These are phyloP conservation scores for Sporothrix mexicana DNA, from an alignment of 2,329 filamentous ascomycete genomes.

Conservation along the genomic window DNA sequence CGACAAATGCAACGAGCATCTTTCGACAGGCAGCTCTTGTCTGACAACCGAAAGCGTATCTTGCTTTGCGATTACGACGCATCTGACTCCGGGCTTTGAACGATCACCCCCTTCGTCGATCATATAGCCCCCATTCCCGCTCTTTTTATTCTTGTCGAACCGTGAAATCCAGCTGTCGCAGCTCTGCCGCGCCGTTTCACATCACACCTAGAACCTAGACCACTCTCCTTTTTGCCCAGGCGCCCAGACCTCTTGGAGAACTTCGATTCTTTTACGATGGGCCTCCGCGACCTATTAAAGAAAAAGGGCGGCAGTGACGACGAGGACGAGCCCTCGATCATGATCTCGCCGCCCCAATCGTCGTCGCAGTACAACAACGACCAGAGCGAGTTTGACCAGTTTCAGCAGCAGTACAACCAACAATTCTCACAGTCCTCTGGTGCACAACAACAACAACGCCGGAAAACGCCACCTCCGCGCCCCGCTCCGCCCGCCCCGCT, in stretches of 20 bases:
- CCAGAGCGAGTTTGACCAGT: slow-evolving; percentile 7
- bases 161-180: slow-evolving; percentile 6
- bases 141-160: not conserved
- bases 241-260: not conserved
- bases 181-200: slow-evolving; percentile 24
- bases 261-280: slow-evolving; percentile 30
- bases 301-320: slow-evolving; percentile 34
- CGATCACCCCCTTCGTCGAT: slow-evolving; percentile 1
- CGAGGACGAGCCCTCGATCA: slow-evolving; percentile 6
- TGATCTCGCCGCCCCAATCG: slow-evolving; percentile 1
- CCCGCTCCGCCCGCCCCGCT: slow-evolving; percentile 48
- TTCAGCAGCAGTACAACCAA: slow-evolving; percentile 25
- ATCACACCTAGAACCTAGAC: too few relatives aligned
- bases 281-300: slow-evolving; percentile 32
- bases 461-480: slow-evolving; percentile 13
- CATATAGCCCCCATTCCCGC: not conserved
- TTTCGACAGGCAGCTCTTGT: slow-evolving; percentile 9
- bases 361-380: not conserved
- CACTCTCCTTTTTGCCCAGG: not conserved
- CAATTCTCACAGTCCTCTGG: slow-evolving; percentile 8
- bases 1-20: slow-evolving; percentile 10
- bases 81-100: not conserved
- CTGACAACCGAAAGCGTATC: not conserved
- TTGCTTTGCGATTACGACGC: not conserved
- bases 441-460: slow-evolving; percentile 16